These are phyloP conservation scores for Raffaelea albimanens DNA, from an alignment of 2,329 filamentous ascomycete genomes.

Conservation along the genomic window DNA sequence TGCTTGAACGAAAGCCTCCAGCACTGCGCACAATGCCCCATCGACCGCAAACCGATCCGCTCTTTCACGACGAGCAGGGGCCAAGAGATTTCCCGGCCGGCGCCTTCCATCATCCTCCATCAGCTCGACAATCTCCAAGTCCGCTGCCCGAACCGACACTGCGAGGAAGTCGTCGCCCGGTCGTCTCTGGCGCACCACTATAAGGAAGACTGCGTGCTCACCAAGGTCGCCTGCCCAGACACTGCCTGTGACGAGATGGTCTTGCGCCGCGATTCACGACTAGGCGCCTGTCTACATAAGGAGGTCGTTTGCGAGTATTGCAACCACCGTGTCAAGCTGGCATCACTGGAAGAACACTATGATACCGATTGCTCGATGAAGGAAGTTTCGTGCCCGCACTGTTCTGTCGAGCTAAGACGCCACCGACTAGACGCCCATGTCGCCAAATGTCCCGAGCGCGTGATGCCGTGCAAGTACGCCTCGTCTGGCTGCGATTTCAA, in stretches of 20 bases:
- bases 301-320: constrained; percentile 45
- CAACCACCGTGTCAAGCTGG: constrained; percentile 34
- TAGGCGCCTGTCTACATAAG: constrained; percentile 46
- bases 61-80: constrained; percentile 17
- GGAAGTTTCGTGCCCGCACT: constrained; percentile 39
- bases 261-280: constrained; percentile 36
- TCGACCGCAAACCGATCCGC: constrained; percentile 42
- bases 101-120: constrained; percentile 41
- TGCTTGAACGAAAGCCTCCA: constrained; percentile 40
- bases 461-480: constrained; percentile 35
- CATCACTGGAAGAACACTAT: constrained; percentile 36
- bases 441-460: constrained; percentile 33
- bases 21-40: constrained; percentile 40
- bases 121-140: constrained; percentile 52
- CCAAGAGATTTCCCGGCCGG: constrained; percentile 14
- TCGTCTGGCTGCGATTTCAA: constrained; percentile 37
- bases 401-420: constrained; percentile 33
- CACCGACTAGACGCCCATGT: constrained; percentile 37
- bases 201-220: constrained; percentile 45
- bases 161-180: constrained; percentile 38
- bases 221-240: constrained; percentile 46
- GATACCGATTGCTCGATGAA: constrained; percentile 33
- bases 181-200: constrained; percentile 48
- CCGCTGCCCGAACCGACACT: constrained; percentile 50
- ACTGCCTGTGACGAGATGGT: constrained; percentile 41